Base-by-base conservation (phyloP, 2,329 filamentous ascomycete genomes). In the Capronia epimyces region DNA sequence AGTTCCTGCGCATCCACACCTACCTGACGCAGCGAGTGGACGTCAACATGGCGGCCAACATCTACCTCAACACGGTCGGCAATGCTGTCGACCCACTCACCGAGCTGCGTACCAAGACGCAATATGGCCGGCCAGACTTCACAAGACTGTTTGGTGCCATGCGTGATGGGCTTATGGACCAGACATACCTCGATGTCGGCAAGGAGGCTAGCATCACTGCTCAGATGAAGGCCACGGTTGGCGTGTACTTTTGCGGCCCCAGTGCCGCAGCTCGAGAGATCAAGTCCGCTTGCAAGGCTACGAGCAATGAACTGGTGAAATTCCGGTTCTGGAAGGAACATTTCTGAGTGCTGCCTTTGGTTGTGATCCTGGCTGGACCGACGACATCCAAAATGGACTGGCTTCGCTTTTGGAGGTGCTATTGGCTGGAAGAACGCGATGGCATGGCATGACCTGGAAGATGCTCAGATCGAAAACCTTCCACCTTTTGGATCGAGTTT, bases 301-400 rank as follows among this genome's bases (percentile, higher is more conserved):
- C 85, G 13, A 87, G 82, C 10, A 82, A 80, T 31, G 80, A 80
- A 56, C 87, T 95, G 61, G 89, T 98, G 50, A 81, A 84, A 64
- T 98, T 97, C 75, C 87, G 88, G 63, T 98, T 98, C 76, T 98
- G 93, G 93, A 98, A 98, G 75, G 93, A 98, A 71, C 91, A 98
- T 65, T 75, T 75, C 56, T 75, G 67, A 55, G 41, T 42, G 21
- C 24, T 2, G 18, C 8, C 27, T 18, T 13, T 43, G 12, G 16
- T 32, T n/a, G 7, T 10, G 29, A 12, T 32, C 13, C n/a, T 6
- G 7, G 7, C n/a, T n/a, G 3, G 7, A 12, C 12, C 29, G 29
- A 7, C 10, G 20, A 15, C 21, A 24, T 42, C n/a, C 10, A 25
- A 24, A 27, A n/a, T 42, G 16, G 39, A 42, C 39, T 42, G 20